Evolutionary conservation across 768 basidiomycete genomes (phyloP).

Genomic region (Candolleomyces efflorescens): DNA sequence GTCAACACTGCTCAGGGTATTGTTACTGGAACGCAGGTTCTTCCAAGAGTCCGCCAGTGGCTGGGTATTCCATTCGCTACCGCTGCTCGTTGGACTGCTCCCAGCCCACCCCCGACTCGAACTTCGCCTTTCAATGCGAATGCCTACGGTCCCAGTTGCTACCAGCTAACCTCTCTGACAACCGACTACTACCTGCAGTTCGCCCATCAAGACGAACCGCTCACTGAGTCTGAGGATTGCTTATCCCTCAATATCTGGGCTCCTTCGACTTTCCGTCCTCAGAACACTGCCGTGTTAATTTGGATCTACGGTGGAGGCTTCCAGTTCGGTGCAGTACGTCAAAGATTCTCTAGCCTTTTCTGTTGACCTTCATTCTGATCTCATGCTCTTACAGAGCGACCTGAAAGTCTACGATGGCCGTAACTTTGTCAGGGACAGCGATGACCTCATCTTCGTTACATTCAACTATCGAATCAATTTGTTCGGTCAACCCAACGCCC

Average conservation of each 20-base stretch:
- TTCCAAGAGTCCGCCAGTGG: slow-evolving; percentile 29
- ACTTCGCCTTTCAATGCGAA: slow-evolving; percentile 19
- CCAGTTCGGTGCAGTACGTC: slow-evolving; percentile 30
- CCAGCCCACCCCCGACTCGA: slow-evolving; percentile 18
- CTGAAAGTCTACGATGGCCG: slow-evolving; percentile 22
- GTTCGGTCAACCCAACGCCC: slow-evolving; percentile 36
- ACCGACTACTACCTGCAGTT: slow-evolving; percentile 22
- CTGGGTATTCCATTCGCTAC: slow-evolving; percentile 31
- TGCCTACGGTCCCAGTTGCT: slow-evolving; percentile 26
- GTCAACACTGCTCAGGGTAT: slow-evolving; percentile 28
- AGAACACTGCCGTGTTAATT: slow-evolving; percentile 30
- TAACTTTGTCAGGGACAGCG: slow-evolving; percentile 27
- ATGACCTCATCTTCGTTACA: slow-evolving; percentile 31
- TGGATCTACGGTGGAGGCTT: slow-evolving; percentile 37
- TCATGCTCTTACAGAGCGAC: slow-evolving; percentile 20
- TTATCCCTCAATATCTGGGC: slow-evolving; percentile 36
- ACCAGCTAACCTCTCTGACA: slow-evolving; percentile 18
- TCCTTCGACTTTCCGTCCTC: slow-evolving; percentile 26
- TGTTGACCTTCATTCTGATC: not conserved
- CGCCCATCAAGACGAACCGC: slow-evolving; percentile 20
- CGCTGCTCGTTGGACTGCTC: slow-evolving; percentile 29
- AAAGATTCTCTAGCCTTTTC: not conserved
- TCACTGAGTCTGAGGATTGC: slow-evolving; percentile 32
- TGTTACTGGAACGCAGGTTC: slow-evolving; percentile 23
- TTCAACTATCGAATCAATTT: slow-evolving; percentile 38